Evolutionary conservation across 306 rosid genomes (phyloP).

Genomic region (Prunus campanulata): DNA sequence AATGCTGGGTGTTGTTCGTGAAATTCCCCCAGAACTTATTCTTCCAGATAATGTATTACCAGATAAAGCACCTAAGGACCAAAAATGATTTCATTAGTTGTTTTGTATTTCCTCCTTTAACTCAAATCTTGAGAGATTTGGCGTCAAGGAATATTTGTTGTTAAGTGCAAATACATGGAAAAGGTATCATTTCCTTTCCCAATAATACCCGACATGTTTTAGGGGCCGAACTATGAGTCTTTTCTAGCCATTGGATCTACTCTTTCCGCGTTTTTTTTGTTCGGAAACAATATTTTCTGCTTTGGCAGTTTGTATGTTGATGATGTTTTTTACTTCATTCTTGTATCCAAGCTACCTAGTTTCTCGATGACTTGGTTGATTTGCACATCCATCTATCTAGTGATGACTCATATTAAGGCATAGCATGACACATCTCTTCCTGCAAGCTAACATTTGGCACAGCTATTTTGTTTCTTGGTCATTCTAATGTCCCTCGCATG

Average conservation of each 20-base stretch:
- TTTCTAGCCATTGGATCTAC: slow-evolving; percentile 26
- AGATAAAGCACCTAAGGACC: slow-evolving; percentile 52
- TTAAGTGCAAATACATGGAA: slow-evolving; percentile 45
- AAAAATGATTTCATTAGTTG: slow-evolving; percentile 17
- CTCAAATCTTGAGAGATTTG: slow-evolving; percentile 42
- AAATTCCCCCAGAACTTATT: slow-evolving; percentile 60
- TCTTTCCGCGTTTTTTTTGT: slow-evolving; percentile 20
- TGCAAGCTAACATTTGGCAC: background rate
- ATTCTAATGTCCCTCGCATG: too few species aligned
- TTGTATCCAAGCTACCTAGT: slow-evolving; percentile 30
- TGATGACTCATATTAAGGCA: background rate
- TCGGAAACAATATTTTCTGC: slow-evolving; percentile 30
- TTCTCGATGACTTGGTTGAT: slow-evolving; percentile 1
- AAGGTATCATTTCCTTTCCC: slow-evolving; percentile 53
- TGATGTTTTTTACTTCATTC: slow-evolving; percentile 17
- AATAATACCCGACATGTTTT: slow-evolving; percentile 60
- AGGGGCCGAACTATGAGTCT: slow-evolving; percentile 42
- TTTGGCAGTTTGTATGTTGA: slow-evolving; percentile 36
- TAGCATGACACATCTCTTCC: background rate
- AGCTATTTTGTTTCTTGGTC: too few species aligned
- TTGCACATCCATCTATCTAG: background rate
- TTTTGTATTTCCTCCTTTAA: slow-evolving; percentile 10
- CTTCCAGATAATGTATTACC: slow-evolving; percentile 66
- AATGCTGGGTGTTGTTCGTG: slow-evolving; percentile 57
- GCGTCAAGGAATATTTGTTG: slow-evolving; percentile 38